These are phyloP conservation scores for Fusarium palustre DNA, from an alignment of 2,329 filamentous ascomycete genomes.

Conservation along the genomic window DNA sequence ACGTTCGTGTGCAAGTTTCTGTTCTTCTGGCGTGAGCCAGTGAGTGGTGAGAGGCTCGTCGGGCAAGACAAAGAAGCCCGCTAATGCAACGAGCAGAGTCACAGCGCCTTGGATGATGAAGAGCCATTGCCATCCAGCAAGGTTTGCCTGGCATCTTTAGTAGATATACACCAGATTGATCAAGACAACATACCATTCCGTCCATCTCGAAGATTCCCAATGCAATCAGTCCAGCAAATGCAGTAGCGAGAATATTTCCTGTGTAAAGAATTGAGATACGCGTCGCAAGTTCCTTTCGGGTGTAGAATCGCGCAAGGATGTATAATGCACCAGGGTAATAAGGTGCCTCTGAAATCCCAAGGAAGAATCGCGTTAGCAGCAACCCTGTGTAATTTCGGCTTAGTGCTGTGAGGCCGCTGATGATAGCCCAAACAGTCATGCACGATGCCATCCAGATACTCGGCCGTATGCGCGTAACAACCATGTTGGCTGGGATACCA, in stretches of 20 bases:
- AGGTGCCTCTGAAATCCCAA: conserved; percentile 56
- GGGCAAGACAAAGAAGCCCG: conserved; percentile 44
- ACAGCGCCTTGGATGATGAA: conserved; percentile 74
- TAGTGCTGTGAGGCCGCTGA: conserved; percentile 60
- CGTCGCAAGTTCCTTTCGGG: conserved; percentile 59
- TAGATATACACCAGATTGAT: rapidly evolving
- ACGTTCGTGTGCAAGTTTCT: conserved; percentile 55
- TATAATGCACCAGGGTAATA: conserved; percentile 53
- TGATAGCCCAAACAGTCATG: conserved; percentile 61
- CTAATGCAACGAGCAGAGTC: conserved; percentile 41
- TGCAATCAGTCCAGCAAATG: conserved; percentile 59
- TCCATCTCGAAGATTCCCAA: conserved; percentile 54
- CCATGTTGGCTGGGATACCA: conserved; percentile 57
- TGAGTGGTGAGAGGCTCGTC: conserved; percentile 58
- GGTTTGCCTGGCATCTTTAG: not conserved
- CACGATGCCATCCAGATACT: conserved; percentile 54
- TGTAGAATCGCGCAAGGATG: conserved; percentile 67
- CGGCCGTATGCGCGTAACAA: conserved; percentile 56
- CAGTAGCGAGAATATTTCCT: conserved; percentile 51
- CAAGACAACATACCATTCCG: conserved; percentile 26
- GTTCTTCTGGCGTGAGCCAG: conserved; percentile 57
- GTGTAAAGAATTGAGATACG: conserved; percentile 60
- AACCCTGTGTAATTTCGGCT: conserved; percentile 61
- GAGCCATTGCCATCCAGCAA: conserved; percentile 55
- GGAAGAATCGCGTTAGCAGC: conserved; percentile 59